Percentiles rank a stretch among this genome's conserved stretches.
These are phyloP conservation scores for Tetrahymena elliotti DNA, from an alignment of 73 alveolate species.

Conservation along the genomic window DNA sequence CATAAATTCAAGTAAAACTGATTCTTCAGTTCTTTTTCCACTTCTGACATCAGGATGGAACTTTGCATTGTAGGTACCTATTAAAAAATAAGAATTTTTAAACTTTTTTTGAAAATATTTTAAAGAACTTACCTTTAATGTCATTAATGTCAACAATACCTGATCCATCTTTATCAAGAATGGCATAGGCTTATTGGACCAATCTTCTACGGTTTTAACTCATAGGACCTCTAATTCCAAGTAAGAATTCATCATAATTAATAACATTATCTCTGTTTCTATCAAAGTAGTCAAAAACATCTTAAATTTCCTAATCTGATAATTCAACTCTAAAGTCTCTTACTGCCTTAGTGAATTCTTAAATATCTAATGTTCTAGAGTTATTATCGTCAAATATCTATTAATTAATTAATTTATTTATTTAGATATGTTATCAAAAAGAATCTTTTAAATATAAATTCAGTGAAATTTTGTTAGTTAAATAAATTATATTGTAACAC, in stretches of 20 bases:
- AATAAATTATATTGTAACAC: neutral
- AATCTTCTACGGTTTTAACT: conserved; percentile 49
- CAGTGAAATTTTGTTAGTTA: neutral
- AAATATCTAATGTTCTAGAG: conserved; percentile 54
- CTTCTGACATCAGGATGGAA: conserved; percentile 52
- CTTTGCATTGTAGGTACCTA: conserved; percentile 41
- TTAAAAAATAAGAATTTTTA: conserved; percentile 10
- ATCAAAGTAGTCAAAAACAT: conserved; percentile 50
- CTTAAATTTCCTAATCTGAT: conserved; percentile 42
- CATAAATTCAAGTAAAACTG: conserved; percentile 42
- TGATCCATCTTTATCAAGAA: conserved; percentile 51
- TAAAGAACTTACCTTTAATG: conserved; percentile 20
- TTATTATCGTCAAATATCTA: conserved; percentile 61
- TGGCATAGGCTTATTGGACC: conserved; percentile 55
- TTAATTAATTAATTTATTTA: too few species aligned
- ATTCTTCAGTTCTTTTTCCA: conserved; percentile 57
- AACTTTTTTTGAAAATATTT: neutral
- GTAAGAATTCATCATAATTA: conserved; percentile 63
- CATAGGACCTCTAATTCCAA: conserved; percentile 66
- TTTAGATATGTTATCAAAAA: neutral
- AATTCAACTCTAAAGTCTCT: conserved; percentile 56
- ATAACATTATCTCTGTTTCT: conserved; percentile 47
- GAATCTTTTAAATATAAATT: neutral
- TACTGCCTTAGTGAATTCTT: conserved; percentile 67
- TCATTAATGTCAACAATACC: conserved; percentile 59